phyloP scores from a whole-genome alignment of 495 filamentous ascomycete species.

The Usnea hakonensis region DNA sequence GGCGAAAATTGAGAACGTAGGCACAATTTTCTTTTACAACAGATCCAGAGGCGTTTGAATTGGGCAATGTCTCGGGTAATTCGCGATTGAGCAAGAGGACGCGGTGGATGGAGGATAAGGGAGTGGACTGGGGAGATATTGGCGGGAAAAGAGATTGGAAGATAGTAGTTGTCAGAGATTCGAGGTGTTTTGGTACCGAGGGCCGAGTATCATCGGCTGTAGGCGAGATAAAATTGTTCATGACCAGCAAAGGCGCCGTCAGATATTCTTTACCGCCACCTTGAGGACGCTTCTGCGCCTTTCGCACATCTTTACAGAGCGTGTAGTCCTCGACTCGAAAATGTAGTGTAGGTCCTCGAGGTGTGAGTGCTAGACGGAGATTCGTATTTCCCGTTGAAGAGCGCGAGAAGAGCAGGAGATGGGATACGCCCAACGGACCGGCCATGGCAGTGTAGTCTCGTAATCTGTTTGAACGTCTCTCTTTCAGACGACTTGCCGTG shows the following conservation, averaged over 20 bases:
- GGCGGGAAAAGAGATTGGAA: constrained; percentile 96
- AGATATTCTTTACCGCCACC: constrained; percentile 75
- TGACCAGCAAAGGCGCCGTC: constrained; percentile 80
- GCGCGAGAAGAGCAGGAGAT: constrained; percentile 89
- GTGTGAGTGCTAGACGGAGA: constrained; percentile 78
- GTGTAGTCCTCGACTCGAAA: constrained; percentile 97
- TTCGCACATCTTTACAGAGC: constrained; percentile 80
- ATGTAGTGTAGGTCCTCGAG: constrained; percentile 84
- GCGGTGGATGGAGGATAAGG: constrained; percentile 78
- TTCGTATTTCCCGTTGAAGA: constrained; percentile 88
- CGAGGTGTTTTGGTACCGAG: constrained; percentile 73
- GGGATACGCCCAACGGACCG: constrained; percentile 86
- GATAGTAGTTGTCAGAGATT: constrained; percentile 84
- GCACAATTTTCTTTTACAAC: constrained; percentile 49
- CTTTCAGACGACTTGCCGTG: constrained; percentile 78
- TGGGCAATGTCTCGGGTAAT: constrained; percentile 24
- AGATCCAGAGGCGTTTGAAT: constrained; percentile 24
- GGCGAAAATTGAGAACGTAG: constrained; percentile 84
- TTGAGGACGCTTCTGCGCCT: constrained; percentile 70
- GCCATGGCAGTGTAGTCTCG: constrained; percentile 94
- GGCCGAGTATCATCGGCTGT: constrained; percentile 53
- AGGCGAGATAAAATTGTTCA: constrained; percentile 87
- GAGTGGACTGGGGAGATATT: constrained; percentile 85
- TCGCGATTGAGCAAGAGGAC: constrained; percentile 87
- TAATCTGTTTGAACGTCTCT: constrained; percentile 82